A percentile compares a stretch with the other conserved stretches of the same genome.
Evolutionary conservation across 2,329 filamentous ascomycete species (phyloP).

Genomic region (Exophiala sp.): DNA sequence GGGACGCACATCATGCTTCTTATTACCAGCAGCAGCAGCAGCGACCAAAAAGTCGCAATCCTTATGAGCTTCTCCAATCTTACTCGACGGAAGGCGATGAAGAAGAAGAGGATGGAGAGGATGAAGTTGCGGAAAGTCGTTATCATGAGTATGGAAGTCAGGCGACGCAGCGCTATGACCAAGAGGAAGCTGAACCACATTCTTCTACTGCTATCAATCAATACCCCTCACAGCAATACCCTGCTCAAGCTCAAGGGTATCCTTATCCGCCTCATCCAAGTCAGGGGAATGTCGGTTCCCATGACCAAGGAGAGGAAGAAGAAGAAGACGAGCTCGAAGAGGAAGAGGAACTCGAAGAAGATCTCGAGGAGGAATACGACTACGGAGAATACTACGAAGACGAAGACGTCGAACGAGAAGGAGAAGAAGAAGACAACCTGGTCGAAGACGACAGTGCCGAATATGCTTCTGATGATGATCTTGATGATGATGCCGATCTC

Average conservation of each 20-base stretch:
- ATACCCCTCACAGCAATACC: no score
- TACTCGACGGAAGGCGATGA: not conserved
- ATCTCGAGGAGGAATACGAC: slow-evolving; percentile 9
- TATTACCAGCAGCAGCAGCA: no score
- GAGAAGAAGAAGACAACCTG: not conserved
- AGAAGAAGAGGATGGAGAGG: slow-evolving; percentile 8
- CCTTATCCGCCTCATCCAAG: no score
- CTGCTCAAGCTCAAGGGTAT: not conserved
- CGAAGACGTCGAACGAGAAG: not conserved
- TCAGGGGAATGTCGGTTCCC: no score
- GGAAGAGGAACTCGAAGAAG: slow-evolving; percentile 4
- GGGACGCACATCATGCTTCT: no score
- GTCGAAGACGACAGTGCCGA: slow-evolving; percentile 8
- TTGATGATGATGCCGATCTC: slow-evolving; percentile 7
- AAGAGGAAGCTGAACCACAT: no score
- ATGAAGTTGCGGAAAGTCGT: slow-evolving; percentile 6
- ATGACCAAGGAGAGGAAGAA: slow-evolving; percentile 10
- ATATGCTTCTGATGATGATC: not conserved
- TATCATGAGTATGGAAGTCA: no score
- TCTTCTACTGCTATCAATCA: no score
- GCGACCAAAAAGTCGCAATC: not conserved
- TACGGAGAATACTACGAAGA: slow-evolving; percentile 8
- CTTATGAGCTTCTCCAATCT: slow-evolving; percentile 11
- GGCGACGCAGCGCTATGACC: no score
- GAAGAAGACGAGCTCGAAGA: slow-evolving; percentile 7